A percentile compares a stretch with the other conserved stretches of the same genome.
phyloP scores from a whole-genome alignment of 768 basidiomycete genomes.

The Pilatotrama ljubarskyi region DNA sequence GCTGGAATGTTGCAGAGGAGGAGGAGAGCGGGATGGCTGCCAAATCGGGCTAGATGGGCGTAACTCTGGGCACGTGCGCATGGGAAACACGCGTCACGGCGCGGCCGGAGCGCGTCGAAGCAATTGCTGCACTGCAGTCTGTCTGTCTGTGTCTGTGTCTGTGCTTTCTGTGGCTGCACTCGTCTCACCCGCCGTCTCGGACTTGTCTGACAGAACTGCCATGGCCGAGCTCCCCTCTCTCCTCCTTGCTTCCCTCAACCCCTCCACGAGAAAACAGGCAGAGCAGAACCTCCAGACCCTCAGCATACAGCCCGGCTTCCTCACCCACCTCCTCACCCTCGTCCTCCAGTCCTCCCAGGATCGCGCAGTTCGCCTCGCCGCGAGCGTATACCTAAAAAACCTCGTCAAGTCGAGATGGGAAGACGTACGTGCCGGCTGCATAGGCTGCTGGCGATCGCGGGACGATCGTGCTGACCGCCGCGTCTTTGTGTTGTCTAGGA shows the following conservation, averaged over 20 bases:
- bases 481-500: conserved; percentile 48
- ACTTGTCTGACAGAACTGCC: neutral
- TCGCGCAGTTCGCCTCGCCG: conserved; percentile 76
- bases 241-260: conserved; percentile 70
- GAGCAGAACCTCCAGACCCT: conserved; percentile 72
- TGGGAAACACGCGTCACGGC: conserved; percentile 9
- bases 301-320: conserved; percentile 76
- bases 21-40: neutral
- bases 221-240: conserved; percentile 73
- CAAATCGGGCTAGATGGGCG: neutral
- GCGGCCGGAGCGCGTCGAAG: neutral
- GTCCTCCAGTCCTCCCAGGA: conserved; percentile 67
- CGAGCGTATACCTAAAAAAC: conserved; percentile 92
- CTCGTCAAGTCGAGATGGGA: conserved; percentile 85
- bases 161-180: conserved; percentile 1
- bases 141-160: neutral
- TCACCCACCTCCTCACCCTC: conserved; percentile 74
- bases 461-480: neutral
- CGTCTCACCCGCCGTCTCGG: neutral
- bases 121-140: neutral
- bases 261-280: conserved; percentile 72
- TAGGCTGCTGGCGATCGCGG: neutral
- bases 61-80: neutral
- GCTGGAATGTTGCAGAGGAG: neutral
- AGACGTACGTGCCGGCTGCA: conserved; percentile 52